Evolutionary conservation across 352 stramenopile species (phyloP).

Genomic region (Sclerospora graminicola): DNA sequence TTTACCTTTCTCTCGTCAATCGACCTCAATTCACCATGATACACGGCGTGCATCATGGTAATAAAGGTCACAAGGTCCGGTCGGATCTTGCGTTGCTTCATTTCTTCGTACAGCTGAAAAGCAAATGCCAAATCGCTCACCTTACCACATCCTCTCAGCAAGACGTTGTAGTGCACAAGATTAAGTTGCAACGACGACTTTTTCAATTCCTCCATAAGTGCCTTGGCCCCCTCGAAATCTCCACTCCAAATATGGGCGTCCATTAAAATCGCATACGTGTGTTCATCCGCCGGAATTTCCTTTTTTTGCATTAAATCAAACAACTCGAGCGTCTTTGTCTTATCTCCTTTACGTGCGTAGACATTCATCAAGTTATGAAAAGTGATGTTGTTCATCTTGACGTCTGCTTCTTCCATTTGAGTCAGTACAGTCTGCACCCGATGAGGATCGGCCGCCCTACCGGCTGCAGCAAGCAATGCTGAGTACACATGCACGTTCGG

Average conservation of each 20-base stretch:
- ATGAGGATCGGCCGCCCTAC: constrained; percentile 31
- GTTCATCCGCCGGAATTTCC: constrained; percentile 33
- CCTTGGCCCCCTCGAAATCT: constrained; percentile 42
- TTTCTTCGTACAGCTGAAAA: constrained; percentile 79
- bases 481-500: constrained; percentile 57
- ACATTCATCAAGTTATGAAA: constrained; percentile 65
- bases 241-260: constrained; percentile 46
- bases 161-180: constrained; percentile 74
- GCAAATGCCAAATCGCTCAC: constrained; percentile 52
- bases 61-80: constrained; percentile 75
- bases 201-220: constrained; percentile 50
- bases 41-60: constrained; percentile 84
- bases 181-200: constrained; percentile 21
- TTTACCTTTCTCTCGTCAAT: constrained; percentile 67
- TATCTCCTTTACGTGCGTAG: constrained; percentile 45
- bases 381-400: constrained; percentile 60
- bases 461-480: constrained; percentile 45
- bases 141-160: constrained; percentile 69
- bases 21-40: constrained; percentile 58
- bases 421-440: constrained; percentile 35
- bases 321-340: constrained; percentile 37
- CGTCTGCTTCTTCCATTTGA: constrained; percentile 41
- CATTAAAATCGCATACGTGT: constrained; percentile 75
- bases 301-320: constrained; percentile 50
- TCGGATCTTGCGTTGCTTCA: constrained; percentile 63